phyloP scores from a whole-genome alignment of 2,329 filamentous ascomycete species.

The Trichoderma brevicompactum region DNA sequence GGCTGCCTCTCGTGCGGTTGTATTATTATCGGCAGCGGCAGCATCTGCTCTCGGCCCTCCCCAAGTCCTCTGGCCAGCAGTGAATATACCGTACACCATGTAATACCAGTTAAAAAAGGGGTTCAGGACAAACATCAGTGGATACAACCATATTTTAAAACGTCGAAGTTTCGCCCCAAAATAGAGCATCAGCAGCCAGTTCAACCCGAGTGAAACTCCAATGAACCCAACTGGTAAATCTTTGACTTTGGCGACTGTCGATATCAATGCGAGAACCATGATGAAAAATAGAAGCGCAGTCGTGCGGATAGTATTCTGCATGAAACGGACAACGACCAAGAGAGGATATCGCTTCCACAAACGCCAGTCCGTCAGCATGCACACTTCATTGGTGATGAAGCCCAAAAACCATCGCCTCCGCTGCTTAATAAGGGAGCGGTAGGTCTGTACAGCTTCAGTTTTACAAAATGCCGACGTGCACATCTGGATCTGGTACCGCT shows the following conservation, averaged over 20 bases:
- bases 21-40: slow-evolving; percentile 74
- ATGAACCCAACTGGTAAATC: slow-evolving; percentile 93
- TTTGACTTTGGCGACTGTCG: slow-evolving; percentile 75
- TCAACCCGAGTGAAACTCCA: slow-evolving; percentile 86
- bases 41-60: slow-evolving; percentile 91
- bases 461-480: slow-evolving; percentile 98
- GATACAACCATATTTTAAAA: slow-evolving; percentile 94
- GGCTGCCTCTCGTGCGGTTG: slow-evolving; percentile 80
- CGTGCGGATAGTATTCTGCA: slow-evolving; percentile 95
- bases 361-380: slow-evolving; percentile 93
- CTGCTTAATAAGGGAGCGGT: slow-evolving; percentile 86
- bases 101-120: slow-evolving; percentile 99
- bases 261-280: slow-evolving; percentile 83
- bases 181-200: slow-evolving; percentile 95
- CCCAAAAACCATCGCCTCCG: slow-evolving; percentile 94
- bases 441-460: slow-evolving; percentile 92
- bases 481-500: slow-evolving; percentile 95
- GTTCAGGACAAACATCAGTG: slow-evolving; percentile 92
- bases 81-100: slow-evolving; percentile 97
- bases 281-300: slow-evolving; percentile 94
- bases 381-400: slow-evolving; percentile 97
- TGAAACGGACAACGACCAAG: slow-evolving; percentile 83
- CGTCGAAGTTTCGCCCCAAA: slow-evolving; percentile 85
- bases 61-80: slow-evolving; percentile 92
- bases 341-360: slow-evolving; percentile 91